Evolutionary conservation across 768 basidiomycete species (phyloP), one percentile per base, ranked within the genome.

Genomic region (Tephrocybe sp.): DNA sequence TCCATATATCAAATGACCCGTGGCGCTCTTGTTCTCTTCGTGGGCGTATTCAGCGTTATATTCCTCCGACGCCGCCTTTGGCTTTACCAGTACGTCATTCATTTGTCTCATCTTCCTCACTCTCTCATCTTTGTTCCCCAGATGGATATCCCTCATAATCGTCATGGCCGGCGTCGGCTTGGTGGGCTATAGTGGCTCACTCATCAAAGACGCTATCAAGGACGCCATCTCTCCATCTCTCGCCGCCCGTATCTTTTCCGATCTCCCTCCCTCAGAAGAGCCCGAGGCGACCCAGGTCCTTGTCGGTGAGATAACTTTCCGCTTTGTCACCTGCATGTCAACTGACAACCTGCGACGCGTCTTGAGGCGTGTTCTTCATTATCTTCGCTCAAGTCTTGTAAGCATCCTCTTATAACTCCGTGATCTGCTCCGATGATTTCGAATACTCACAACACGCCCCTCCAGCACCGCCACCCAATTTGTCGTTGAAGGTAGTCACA

Each of bases 1-100:
- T 94, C 91, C 35, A 92, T 98, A 59, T 98, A 92, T 74, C 96
- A 97, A 69, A 96, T 97, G 94, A 92, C 86, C 53, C 84, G 89
- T 51, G 94, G 95, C 43, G 88, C 92, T 35, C 83, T 97, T 49
- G 92, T 97, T 40, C 79, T 96, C 46, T 98, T 94, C 69, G 96
- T 98, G 52, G 96, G 93, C 38, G 63, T 90, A 47, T 81, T 98
- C 58, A 90, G 87, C 43, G 94, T 98, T 61, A 65, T 94, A 49
- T 98, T 98, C 77, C 83, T 99, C 51, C 80, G 78, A 42, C 84
- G 95, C 56, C 80, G 78, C 53, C 82, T 96, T 37, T 91, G 84
- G 82, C 74, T 90, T 46, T 95, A 95, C 66, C 94, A 97, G 87
- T 92, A 63, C 15, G 39, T n/a, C 16, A 46, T 32, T 13, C 34